phyloP scores from a whole-genome alignment of 805 yeast species.

The Ogataea trehaloabstinens region DNA sequence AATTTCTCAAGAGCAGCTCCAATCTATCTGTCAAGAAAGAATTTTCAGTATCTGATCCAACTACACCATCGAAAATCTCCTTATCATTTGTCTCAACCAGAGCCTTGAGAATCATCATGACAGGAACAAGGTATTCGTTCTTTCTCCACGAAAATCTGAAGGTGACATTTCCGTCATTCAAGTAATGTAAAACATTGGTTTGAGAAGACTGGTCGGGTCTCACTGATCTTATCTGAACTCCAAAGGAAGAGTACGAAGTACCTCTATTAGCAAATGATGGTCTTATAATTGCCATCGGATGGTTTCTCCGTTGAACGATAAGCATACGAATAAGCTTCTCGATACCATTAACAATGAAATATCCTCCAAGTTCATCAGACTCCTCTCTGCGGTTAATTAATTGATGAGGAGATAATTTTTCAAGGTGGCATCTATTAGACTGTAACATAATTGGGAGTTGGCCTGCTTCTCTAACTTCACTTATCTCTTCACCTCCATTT shows the following conservation, averaged over 20 bases:
- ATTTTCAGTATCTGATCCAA: conserved; percentile 81
- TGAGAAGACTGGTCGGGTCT: conserved; percentile 98
- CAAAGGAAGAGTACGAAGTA: conserved; percentile 79
- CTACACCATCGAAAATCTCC: conserved; percentile 94
- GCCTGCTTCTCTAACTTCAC: conserved; percentile 88
- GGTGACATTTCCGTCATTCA: conserved; percentile 93
- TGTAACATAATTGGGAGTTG: conserved; percentile 87
- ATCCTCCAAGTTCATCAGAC: conserved; percentile 94
- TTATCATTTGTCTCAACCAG: conserved; percentile 87
- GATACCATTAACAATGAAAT: conserved; percentile 93
- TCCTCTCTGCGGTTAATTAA: conserved; percentile 81
- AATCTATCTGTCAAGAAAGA: conserved; percentile 97
- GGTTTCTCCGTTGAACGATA: conserved; percentile 96
- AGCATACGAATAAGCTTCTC: conserved; percentile 96
- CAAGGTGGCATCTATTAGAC: conserved; percentile 88
- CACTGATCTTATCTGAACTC: conserved; percentile 91
- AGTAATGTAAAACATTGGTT: conserved; percentile 94
- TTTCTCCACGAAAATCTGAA: conserved; percentile 97
- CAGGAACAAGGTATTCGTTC: conserved; percentile 93
- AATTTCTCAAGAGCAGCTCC: conserved; percentile 85
- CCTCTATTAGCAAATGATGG: conserved; percentile 95
- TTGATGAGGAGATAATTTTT: conserved; percentile 77
- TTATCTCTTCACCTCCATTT: conserved; percentile 79
- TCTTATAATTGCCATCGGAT: conserved; percentile 96
- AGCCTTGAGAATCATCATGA: conserved; percentile 87